Evolutionary conservation across 2,329 filamentous ascomycete genomes (phyloP), one percentile per base, ranked within the genome.

Genomic region (Pezicula neosporulosa): DNA sequence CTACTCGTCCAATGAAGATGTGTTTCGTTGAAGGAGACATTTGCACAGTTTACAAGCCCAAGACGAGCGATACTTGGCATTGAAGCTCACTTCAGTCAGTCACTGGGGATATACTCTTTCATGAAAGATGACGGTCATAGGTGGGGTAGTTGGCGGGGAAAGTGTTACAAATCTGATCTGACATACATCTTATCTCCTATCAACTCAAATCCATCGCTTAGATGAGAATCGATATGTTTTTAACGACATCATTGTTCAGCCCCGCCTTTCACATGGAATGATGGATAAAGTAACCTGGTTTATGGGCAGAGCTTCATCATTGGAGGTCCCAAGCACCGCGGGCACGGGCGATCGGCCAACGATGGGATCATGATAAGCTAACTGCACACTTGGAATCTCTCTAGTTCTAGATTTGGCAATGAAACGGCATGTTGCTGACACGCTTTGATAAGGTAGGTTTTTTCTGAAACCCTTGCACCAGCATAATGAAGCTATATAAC

Each of bases 1-100:
- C 45, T 16, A 47, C 37, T 4, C 45, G 45, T 38, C 45, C 45
- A 47, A 47, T 21, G 19, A 47, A 47, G 9, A 47, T 38, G 21
- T 47, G 45, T n/a, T 47, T 47, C 3, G 13, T 24, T 38, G 45
- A 38, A 19, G 13, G n/a, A 4, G 45, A 21, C 45, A 47, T 47
- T 47, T 27, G 15, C 28, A 47, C 7, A 13, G 7, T 39, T 39
- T 13, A 8, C 8, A n/a, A 39, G 18, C 15, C 28, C 28, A 30
- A 12, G 28, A 30, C 15, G 37, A 39, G 18, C 6, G 15, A 39
- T 39, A 8, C 15, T 39, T 39, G 7, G 37, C 15, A 39, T 7
- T 39, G 37, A 39, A 21, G 21, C 21, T 21, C 18, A 39, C 37
- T 8, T 39, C n/a, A 16, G 4, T 7, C 7, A 39, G 4, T 7